These are phyloP conservation scores for Diaporthe ilicicola DNA, from an alignment of 2,329 filamentous ascomycete genomes.

Conservation along the genomic window DNA sequence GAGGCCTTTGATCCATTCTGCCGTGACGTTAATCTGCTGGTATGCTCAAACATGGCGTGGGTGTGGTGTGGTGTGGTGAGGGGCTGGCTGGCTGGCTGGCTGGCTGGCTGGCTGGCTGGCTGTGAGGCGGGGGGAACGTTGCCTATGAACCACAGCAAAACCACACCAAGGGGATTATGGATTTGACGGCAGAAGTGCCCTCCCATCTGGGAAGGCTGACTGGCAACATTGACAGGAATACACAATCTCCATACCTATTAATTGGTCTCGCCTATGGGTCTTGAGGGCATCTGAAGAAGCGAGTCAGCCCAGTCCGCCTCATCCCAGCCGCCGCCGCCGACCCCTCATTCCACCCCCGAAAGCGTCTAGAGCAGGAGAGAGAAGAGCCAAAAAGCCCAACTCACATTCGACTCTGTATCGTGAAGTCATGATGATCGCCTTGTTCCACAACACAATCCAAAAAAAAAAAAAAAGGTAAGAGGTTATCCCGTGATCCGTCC, in stretches of 20 bases:
- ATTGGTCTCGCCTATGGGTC: conserved; percentile 90
- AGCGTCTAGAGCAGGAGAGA: not conserved
- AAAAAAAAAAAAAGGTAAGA: not conserved
- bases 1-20: conserved; percentile 96
- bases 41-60: not conserved
- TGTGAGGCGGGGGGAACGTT: too few species aligned
- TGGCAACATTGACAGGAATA: not conserved
- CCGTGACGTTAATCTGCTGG: conserved; percentile 2
- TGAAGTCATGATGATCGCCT: conserved; percentile 60
- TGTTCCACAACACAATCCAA: too few species aligned
- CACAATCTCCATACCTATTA: conserved; percentile 68
- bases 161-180: not conserved
- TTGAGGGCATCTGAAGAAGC: conserved; percentile 67
- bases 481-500: not conserved
- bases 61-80: not conserved
- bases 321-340: not conserved
- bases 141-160: not conserved
- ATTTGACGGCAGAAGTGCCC: not conserved
- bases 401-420: conserved; percentile 78
- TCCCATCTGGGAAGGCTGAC: not conserved
- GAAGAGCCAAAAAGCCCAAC: conserved; percentile 37
- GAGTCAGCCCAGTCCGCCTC: conserved; percentile 22
- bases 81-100: too few species aligned
- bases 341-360: not conserved
- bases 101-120: too few species aligned